A percentile compares a stretch with the other conserved stretches of the same genome.
Evolutionary conservation across 2,329 filamentous ascomycete species (phyloP).

Genomic region (Botryosphaeria dothidea): DNA sequence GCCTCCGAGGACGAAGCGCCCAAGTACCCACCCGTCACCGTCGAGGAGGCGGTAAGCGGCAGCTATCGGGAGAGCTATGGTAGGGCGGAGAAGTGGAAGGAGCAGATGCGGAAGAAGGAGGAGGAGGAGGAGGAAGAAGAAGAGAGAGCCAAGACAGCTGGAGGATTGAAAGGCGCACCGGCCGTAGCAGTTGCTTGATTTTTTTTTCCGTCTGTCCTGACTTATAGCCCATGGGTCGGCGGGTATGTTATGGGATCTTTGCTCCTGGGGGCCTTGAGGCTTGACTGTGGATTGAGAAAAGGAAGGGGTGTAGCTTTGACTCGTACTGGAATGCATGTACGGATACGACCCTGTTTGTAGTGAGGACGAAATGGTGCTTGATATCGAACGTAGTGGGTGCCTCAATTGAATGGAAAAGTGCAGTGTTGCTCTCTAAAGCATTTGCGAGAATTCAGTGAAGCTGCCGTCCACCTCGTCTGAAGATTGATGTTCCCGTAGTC

Average conservation of each 20-base stretch:
- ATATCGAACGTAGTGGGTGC: not conserved
- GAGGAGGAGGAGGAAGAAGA: constrained; percentile 2
- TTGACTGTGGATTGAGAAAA: not conserved
- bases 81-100: constrained; percentile 43
- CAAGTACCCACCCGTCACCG: constrained; percentile 46
- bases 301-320: not conserved
- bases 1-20: constrained; percentile 34
- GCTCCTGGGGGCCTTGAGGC: not conserved
- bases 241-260: not conserved
- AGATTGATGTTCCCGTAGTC: not conserved
- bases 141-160: not conserved
- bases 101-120: constrained; percentile 9
- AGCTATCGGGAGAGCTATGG: constrained; percentile 49
- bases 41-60: constrained; percentile 41
- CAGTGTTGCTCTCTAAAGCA: not conserved
- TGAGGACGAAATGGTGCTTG: not conserved
- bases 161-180: not conserved
- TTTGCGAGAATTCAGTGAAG: not conserved
- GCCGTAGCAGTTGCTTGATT: constrained; percentile 16
- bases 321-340: not conserved
- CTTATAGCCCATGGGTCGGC: not conserved
- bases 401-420: not conserved
- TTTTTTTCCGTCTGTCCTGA: not conserved
- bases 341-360: not conserved
- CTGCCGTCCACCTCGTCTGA: not conserved